phyloP scores from a whole-genome alignment of 129 eudicot genomes.

The Deinandra increscens region DNA sequence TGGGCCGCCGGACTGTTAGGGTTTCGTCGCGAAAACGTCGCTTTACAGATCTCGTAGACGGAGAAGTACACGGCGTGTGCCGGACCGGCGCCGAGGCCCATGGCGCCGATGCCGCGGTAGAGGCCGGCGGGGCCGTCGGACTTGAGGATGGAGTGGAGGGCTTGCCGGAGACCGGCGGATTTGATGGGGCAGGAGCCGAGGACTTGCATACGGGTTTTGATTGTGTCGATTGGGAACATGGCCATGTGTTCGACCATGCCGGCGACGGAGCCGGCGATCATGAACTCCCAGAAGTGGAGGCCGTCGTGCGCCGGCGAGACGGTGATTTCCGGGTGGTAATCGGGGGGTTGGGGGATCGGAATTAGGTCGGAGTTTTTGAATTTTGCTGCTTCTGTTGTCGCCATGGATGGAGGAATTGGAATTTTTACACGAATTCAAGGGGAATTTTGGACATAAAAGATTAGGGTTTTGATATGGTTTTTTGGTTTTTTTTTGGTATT shows the following conservation, averaged over 20 bases:
- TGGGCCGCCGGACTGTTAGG: constrained; percentile 56
- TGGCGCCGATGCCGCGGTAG: constrained; percentile 81
- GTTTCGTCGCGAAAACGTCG: constrained; percentile 41
- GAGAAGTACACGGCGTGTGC: constrained; percentile 90
- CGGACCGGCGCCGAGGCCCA: constrained; percentile 94
- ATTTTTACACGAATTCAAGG: background rate
- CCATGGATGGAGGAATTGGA: constrained; percentile 30
- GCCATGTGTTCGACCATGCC: constrained; percentile 94
- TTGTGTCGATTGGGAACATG: constrained; percentile 79
- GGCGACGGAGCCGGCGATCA: constrained; percentile 86
- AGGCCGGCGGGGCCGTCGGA: constrained; percentile 69
- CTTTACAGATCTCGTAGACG: constrained; percentile 63
- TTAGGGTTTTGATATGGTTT: constrained; percentile 23
- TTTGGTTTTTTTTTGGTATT: constrained; percentile 1
- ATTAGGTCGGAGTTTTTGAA: constrained; percentile 65
- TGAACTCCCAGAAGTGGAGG: constrained; percentile 80
- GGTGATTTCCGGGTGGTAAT: constrained; percentile 44
- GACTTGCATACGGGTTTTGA: constrained; percentile 91
- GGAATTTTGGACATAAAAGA: background rate
- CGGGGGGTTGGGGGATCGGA: constrained; percentile 64
- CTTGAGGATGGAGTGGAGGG: constrained; percentile 54
- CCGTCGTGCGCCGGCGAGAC: constrained; percentile 73
- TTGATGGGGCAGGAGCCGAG: constrained; percentile 76
- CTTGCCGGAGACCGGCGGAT: constrained; percentile 55
- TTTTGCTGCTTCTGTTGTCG: constrained; percentile 62